Percentiles rank a stretch among this genome's conserved stretches.
These are phyloP conservation scores for Leccinum subspadiceum DNA, from an alignment of 1,284 basidiomycete genomes.

Conservation along the genomic window DNA sequence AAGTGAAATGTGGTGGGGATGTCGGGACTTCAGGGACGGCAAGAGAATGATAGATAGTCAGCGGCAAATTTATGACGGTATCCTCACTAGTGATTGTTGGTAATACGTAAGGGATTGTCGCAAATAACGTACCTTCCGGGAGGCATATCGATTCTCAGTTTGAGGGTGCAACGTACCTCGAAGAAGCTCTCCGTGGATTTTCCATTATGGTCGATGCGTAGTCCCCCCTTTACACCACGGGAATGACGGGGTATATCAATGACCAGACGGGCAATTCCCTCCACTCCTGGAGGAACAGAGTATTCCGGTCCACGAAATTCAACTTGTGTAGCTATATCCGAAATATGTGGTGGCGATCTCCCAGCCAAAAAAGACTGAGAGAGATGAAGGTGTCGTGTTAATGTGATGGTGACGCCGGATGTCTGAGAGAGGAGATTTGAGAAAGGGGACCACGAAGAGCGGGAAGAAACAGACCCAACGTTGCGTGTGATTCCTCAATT, in stretches of 20 bases:
- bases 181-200: conserved; percentile 55
- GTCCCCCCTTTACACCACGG: conserved; percentile 58
- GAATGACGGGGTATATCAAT: conserved; percentile 68
- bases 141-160: conserved; percentile 28
- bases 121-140: conserved; percentile 27
- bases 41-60: conserved; percentile 60
- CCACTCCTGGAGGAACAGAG: conserved; percentile 63
- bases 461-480: conserved; percentile 55
- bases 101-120: conserved; percentile 7
- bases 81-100: conserved; percentile 54
- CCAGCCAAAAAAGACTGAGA: conserved; percentile 41
- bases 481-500: conserved; percentile 73
- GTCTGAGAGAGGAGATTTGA: conserved; percentile 45
- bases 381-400: conserved; percentile 59
- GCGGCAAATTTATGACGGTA: conserved; percentile 58
- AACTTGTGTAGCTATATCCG: conserved; percentile 65
- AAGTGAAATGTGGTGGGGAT: conserved; percentile 16
- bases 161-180: conserved; percentile 43
- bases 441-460: conserved; percentile 1
- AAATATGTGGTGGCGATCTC: conserved; percentile 43
- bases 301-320: conserved; percentile 72
- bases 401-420: conserved; percentile 54
- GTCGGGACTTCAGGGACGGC: conserved; percentile 45
- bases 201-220: conserved; percentile 35
- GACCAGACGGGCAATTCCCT: conserved; percentile 73